phyloP scores from a whole-genome alignment of 192 early-diverging fungal species.

The Linnemannia exigua region DNA sequence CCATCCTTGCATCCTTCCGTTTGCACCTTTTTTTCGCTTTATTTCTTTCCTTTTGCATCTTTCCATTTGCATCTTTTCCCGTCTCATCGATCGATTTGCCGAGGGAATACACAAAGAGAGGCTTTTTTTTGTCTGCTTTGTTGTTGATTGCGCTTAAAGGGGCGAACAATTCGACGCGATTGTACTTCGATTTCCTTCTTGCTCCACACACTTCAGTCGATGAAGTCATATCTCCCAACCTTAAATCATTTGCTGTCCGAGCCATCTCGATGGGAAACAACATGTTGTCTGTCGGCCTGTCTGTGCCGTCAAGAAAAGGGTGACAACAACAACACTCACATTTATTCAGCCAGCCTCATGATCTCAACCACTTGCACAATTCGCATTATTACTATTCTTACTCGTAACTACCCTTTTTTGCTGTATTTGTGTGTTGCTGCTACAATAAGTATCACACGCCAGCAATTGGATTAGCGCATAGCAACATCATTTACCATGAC shows the following conservation, averaged over 20 bases:
- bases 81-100: not conserved
- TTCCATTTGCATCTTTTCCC: not conserved
- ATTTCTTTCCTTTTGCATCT: not conserved
- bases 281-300: too few relatives aligned
- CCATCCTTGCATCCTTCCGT: too few relatives aligned
- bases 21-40: not conserved
- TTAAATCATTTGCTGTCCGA: not conserved
- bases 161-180: conserved; percentile 7
- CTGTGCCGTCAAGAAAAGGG: not conserved
- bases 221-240: conserved; percentile 6
- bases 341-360: not conserved
- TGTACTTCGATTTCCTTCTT: not conserved
- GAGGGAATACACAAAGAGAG: not conserved
- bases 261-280: not conserved
- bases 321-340: not conserved
- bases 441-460: not conserved
- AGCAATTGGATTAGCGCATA: not conserved
- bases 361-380: conserved; percentile 5
- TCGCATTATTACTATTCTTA: not conserved
- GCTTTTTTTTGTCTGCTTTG: too few relatives aligned
- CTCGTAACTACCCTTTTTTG: not conserved
- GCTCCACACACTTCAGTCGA: not conserved
- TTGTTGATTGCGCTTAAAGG: conserved; percentile 1
- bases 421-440: not conserved
- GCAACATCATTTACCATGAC: not conserved